phyloP scores from a whole-genome alignment of 352 stramenopile genomes.

The Pythium plurisporium region DNA sequence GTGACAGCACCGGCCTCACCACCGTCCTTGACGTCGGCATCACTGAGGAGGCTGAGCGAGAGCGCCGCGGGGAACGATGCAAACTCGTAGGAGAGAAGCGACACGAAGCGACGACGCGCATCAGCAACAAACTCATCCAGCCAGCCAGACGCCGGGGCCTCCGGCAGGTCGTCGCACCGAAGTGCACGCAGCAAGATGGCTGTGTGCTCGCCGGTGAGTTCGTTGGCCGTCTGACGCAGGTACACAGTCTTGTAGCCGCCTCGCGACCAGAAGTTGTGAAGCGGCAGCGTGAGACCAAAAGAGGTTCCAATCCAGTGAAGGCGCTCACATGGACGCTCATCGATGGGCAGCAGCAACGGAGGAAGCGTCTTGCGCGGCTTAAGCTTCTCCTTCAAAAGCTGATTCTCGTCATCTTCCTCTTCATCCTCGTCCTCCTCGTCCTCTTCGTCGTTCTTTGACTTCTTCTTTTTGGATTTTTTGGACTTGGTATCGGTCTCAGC shows the following conservation, averaged over 20 bases:
- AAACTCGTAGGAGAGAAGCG: slow-evolving; percentile 93
- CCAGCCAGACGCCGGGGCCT: slow-evolving; percentile 86
- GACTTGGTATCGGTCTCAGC: slow-evolving; percentile 27
- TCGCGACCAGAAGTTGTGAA: slow-evolving; percentile 98
- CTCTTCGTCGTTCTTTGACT: slow-evolving; percentile 22
- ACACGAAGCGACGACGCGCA: slow-evolving; percentile 91
- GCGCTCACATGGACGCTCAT: slow-evolving; percentile 91
- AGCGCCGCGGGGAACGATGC: slow-evolving; percentile 87
- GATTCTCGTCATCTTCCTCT: slow-evolving; percentile 28
- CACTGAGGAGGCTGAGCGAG: slow-evolving; percentile 89
- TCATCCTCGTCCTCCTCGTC: slow-evolving; percentile 30
- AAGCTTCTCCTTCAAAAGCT: slow-evolving; percentile 85
- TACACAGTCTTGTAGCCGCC: slow-evolving; percentile 96
- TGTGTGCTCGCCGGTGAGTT: slow-evolving; percentile 98
- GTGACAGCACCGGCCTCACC: not conserved
- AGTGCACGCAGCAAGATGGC: slow-evolving; percentile 89
- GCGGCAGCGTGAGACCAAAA: slow-evolving; percentile 94
- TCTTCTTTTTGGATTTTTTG: slow-evolving; percentile 29
- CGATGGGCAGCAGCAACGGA: slow-evolving; percentile 94
- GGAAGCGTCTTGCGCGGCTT: slow-evolving; percentile 96
- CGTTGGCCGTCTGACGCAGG: slow-evolving; percentile 98
- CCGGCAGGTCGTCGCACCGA: slow-evolving; percentile 70
- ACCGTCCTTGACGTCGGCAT: slow-evolving; percentile 27
- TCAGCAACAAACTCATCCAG: slow-evolving; percentile 94
- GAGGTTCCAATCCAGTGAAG: slow-evolving; percentile 99